Percentiles rank a stretch among this genome's conserved stretches.
Conservation (phyloP, 805 yeast species). For the Candida coquimbonensis region DNA sequence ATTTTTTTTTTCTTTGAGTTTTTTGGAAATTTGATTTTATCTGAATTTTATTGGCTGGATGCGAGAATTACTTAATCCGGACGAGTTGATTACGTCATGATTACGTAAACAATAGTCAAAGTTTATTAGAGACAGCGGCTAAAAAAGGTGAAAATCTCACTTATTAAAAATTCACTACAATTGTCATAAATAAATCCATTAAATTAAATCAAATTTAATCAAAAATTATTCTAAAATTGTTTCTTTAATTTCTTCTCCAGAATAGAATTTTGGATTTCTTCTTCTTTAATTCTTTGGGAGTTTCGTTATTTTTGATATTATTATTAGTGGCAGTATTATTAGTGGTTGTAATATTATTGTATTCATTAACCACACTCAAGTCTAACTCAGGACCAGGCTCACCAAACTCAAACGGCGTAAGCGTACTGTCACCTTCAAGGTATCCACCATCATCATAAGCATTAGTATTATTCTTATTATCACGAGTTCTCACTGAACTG, state of each 20-base stretch:
- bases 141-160: too few relatives aligned
- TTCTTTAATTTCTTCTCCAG: not conserved
- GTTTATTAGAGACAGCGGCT: too few relatives aligned
- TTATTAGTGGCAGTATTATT: slow-evolving; percentile 55
- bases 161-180: not conserved
- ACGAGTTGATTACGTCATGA: too few relatives aligned
- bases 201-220: too few relatives aligned
- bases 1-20: not conserved
- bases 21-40: not conserved
- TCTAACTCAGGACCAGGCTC: slow-evolving; percentile 25
- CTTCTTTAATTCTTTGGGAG: slow-evolving; percentile 4
- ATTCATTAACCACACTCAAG: not conserved
- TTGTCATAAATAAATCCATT: not conserved
- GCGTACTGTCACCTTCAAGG: slow-evolving; percentile 16
- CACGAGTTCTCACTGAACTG: too few relatives aligned
- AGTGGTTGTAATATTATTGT: slow-evolving; percentile 19
- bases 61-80: not conserved
- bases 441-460: too few relatives aligned
- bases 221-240: too few relatives aligned
- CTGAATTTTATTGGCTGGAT: not conserved
- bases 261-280: too few relatives aligned
- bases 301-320: slow-evolving; percentile 1
- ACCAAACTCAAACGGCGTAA: slow-evolving; percentile 22
- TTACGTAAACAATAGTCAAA: too few relatives aligned
- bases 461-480: too few relatives aligned